phyloP scores from a whole-genome alignment of 805 yeast genomes.

The Yarrowia osloensis region DNA sequence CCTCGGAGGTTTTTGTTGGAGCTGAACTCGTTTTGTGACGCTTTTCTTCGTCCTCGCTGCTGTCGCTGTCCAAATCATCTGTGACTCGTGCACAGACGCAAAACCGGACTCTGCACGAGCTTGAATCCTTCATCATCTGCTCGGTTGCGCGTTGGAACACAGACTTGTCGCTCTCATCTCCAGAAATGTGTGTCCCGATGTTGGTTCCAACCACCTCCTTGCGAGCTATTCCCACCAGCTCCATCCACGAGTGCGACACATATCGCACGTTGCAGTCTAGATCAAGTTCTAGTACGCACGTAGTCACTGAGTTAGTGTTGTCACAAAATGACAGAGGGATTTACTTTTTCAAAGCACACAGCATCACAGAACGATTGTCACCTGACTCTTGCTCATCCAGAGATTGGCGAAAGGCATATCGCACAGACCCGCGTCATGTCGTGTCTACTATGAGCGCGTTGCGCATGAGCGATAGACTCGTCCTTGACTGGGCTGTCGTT shows the following conservation, averaged over 20 bases:
- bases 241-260: constrained; percentile 75
- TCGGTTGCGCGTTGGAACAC: constrained; percentile 71
- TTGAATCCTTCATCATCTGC: constrained; percentile 71
- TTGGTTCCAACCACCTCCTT: constrained; percentile 58
- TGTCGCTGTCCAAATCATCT: constrained; percentile 15
- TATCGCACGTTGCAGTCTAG: constrained; percentile 76
- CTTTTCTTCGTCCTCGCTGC: constrained; percentile 14
- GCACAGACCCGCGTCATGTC: too few relatives aligned
- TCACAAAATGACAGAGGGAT: too few relatives aligned
- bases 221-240: constrained; percentile 67
- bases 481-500: too few relatives aligned
- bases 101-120: constrained; percentile 76
- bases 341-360: too few relatives aligned
- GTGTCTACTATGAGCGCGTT: too few relatives aligned
- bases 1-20: neutral
- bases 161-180: constrained; percentile 60
- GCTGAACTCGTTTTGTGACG: neutral
- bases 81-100: constrained; percentile 42
- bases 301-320: constrained; percentile 15
- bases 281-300: constrained; percentile 70
- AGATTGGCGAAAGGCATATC: too few relatives aligned
- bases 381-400: too few relatives aligned
- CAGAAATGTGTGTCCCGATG: constrained; percentile 64
- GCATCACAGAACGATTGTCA: neutral
- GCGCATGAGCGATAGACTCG: too few relatives aligned